Evolutionary conservation across 176 grass and related monocot genomes (phyloP), one percentile per base, ranked within the genome.

Genomic region (Bromus sterilis): DNA sequence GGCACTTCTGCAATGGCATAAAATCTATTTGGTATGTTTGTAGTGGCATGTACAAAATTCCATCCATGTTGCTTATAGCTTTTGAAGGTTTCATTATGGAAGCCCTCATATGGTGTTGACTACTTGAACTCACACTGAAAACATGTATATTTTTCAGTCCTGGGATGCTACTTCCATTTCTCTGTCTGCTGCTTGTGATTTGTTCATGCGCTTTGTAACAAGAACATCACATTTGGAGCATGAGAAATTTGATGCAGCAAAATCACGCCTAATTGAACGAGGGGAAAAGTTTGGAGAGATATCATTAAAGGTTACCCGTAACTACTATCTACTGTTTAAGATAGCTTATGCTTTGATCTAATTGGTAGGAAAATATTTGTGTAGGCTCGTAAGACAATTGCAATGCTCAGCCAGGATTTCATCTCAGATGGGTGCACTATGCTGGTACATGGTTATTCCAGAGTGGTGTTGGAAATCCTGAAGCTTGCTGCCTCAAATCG

Each of bases 211-310:
- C 77, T 98, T 94, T 83, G 95, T 98, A 33, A 98, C 95, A 8
- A 88, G 95, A 73, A 98, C 95, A 18, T 94, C 95, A 83, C 92
- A 93, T 59, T 66, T 98, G 75, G 95, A 94, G 79, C 93, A 94
- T 25, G 95, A 98, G 74, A 91, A 98, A 77, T 92, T 98, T 56
- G 87, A 94, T 82, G 95, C 95, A 30, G 95, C 92, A 76, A 98
- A 91, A 56, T 87, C 76, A 37, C 95, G 92, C 40, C 71, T 98
- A 32, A 98, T 98, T 24, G 95, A 98, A 59, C 88, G 95, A 20
- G 95, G 92, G n/a, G 95, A 98, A 80, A 98, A 94, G 68, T 98
- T 98, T 87, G 92, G 95, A 78, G 95, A 94, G 76, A 98, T 98
- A 65, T 98, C 95, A 11, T 74, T 98, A 81, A 98, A 98, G 95